Evolutionary conservation across 2,329 filamentous ascomycete species (phyloP).

Genomic region (Fusarium sp.): DNA sequence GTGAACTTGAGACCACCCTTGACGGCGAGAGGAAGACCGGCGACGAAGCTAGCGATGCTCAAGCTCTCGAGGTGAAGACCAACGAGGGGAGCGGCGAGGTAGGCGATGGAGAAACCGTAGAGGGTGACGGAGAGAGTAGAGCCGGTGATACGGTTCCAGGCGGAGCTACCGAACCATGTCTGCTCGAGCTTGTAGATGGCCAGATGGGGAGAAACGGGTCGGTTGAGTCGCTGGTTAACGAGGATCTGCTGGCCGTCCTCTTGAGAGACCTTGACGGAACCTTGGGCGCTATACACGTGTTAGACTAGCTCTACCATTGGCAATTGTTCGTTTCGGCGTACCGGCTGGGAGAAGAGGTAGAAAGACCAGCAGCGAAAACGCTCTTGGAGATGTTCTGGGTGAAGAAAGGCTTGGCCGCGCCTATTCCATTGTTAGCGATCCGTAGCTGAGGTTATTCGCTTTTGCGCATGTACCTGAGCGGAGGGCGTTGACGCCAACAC

Average conservation of each 20-base stretch:
- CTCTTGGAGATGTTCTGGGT: slow-evolving; percentile 60
- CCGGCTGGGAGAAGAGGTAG: slow-evolving; percentile 59
- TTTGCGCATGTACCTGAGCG: slow-evolving; percentile 61
- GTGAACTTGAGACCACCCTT: slow-evolving; percentile 69
- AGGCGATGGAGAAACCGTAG: slow-evolving; percentile 83
- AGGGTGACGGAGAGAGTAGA: slow-evolving; percentile 75
- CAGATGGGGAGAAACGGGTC: slow-evolving; percentile 87
- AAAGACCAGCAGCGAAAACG: slow-evolving; percentile 55
- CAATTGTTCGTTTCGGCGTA: slow-evolving; percentile 46
- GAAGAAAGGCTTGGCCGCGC: slow-evolving; percentile 60
- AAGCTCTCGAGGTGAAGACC: slow-evolving; percentile 72
- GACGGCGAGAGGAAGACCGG: slow-evolving; percentile 66
- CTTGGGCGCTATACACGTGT: slow-evolving; percentile 37
- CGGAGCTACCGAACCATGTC: slow-evolving; percentile 80
- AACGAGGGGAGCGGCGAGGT: slow-evolving; percentile 81
- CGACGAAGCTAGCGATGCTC: slow-evolving; percentile 70
- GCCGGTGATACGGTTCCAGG: slow-evolving; percentile 87
- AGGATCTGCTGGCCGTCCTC: slow-evolving; percentile 73
- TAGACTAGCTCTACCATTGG: neutral
- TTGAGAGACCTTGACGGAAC: slow-evolving; percentile 67
- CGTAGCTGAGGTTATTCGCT: slow-evolving; percentile 33
- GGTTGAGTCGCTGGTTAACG: slow-evolving; percentile 80
- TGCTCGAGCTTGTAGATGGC: slow-evolving; percentile 87
- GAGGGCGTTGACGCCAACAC: slow-evolving; percentile 68
- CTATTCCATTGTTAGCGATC: slow-evolving; percentile 37